A percentile compares a stretch with the other conserved stretches of the same genome.
These are phyloP conservation scores for Pochonia chlamydosporia DNA, from an alignment of 2,329 filamentous ascomycete species.

Conservation along the genomic window DNA sequence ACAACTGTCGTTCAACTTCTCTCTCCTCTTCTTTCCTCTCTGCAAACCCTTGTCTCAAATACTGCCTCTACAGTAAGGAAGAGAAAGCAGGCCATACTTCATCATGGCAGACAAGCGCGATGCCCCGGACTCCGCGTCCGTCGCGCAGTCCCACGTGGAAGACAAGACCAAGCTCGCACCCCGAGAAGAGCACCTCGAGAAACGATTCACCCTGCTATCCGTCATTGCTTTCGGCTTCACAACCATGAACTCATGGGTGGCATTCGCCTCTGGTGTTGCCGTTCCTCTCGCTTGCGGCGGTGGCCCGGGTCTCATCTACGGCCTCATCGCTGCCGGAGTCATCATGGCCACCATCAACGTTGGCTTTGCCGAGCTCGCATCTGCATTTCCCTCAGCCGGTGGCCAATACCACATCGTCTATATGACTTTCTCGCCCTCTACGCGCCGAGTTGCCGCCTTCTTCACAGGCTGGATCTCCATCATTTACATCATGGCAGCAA, in stretches of 20 bases:
- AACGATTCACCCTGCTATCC: slow-evolving; percentile 18
- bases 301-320: slow-evolving; percentile 19
- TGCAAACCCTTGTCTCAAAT: too few species aligned
- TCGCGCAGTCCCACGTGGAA: slow-evolving; percentile 6
- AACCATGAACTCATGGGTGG: slow-evolving; percentile 21
- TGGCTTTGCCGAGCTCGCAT: slow-evolving; percentile 20
- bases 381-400: slow-evolving; percentile 18
- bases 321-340: slow-evolving; percentile 16
- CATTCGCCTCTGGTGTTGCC: slow-evolving; percentile 18
- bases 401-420: slow-evolving; percentile 22
- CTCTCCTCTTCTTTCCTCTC: too few species aligned
- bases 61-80: too few species aligned
- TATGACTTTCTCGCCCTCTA: slow-evolving; percentile 17
- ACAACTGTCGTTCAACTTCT: too few species aligned
- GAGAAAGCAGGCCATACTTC: too few species aligned
- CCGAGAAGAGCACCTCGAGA: slow-evolving; percentile 9
- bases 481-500: slow-evolving; percentile 19
- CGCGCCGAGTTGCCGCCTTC: slow-evolving; percentile 16
- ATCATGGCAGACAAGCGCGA: neutral
- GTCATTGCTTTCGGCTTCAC: slow-evolving; percentile 21
- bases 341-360: slow-evolving; percentile 18
- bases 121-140: neutral
- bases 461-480: slow-evolving; percentile 19
- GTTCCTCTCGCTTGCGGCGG: slow-evolving; percentile 18
- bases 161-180: slow-evolving; percentile 8